Conservation (phyloP, 2,329 filamentous ascomycete species). For the Epichloe bromicola region DNA sequence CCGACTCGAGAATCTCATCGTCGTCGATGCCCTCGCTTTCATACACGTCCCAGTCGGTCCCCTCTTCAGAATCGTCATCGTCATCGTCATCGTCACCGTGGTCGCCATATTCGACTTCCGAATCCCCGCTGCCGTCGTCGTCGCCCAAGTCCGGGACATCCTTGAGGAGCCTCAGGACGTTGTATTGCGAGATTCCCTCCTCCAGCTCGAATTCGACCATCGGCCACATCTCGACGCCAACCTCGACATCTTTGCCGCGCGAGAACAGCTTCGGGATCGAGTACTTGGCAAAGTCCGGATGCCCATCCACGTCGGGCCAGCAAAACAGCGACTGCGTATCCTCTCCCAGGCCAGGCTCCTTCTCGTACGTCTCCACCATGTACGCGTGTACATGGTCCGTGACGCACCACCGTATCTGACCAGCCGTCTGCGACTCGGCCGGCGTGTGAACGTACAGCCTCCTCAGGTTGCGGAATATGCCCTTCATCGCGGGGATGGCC, state of each 20-base stretch:
- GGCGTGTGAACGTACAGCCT: slow-evolving; percentile 13
- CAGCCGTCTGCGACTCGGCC: neutral
- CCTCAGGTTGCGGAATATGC: slow-evolving; percentile 14
- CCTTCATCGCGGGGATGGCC: neutral
- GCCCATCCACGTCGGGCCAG: slow-evolving; percentile 21
- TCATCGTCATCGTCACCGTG: slow-evolving; percentile 6
- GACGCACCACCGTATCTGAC: slow-evolving; percentile 18
- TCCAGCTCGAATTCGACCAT: slow-evolving; percentile 18
- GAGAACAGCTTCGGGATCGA: slow-evolving; percentile 9
- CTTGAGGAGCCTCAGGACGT: slow-evolving; percentile 6
- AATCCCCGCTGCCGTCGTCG: slow-evolving; percentile 2
- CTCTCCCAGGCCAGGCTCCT: slow-evolving; percentile 12
- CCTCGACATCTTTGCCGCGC: neutral
- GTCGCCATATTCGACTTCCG: slow-evolving; percentile 1
- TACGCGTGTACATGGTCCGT: slow-evolving; percentile 18
- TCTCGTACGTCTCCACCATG: slow-evolving; percentile 15
- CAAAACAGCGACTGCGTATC: slow-evolving; percentile 15
- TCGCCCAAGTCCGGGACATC: slow-evolving; percentile 1
- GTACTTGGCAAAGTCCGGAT: slow-evolving; percentile 17
- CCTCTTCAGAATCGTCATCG: slow-evolving; percentile 6
- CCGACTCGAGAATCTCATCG: slow-evolving; percentile 14
- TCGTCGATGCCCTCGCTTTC: slow-evolving; percentile 29
- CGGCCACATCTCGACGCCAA: slow-evolving; percentile 15
- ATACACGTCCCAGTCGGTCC: slow-evolving; percentile 17
- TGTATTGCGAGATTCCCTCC: slow-evolving; percentile 8